Percentiles rank a stretch among this genome's conserved stretches.
Evolutionary conservation across 345 rosid genomes (phyloP).

Genomic region (Aquilaria sinensis): DNA sequence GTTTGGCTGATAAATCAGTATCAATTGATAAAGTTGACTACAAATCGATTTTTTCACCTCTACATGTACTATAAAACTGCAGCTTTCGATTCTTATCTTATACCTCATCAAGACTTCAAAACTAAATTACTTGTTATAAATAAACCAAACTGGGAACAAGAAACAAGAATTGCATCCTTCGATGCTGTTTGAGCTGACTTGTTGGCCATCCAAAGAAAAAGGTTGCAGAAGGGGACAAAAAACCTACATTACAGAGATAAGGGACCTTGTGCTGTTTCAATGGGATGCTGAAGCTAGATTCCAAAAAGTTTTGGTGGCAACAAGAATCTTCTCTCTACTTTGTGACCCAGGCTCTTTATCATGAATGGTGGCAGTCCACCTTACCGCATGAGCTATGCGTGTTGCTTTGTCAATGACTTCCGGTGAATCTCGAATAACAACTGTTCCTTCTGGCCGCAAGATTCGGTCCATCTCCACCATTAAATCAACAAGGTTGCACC

Average conservation of each 20-base stretch:
- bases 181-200: conserved; percentile 29
- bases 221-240: conserved; percentile 17
- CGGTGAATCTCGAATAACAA: conserved; percentile 69
- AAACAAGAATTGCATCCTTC: conserved; percentile 25
- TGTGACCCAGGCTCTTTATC: conserved; percentile 74
- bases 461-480: conserved; percentile 95
- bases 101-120: conserved; percentile 3
- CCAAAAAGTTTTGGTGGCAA: conserved; percentile 69
- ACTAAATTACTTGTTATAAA: conserved; percentile 20
- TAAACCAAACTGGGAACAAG: conserved; percentile 14
- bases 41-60: not conserved
- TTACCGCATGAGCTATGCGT: conserved; percentile 58
- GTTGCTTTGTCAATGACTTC: conserved; percentile 78
- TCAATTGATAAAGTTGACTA: conserved; percentile 2
- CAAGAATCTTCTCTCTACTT: conserved; percentile 61
- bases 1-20: not conserved
- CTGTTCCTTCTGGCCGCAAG: conserved; percentile 82
- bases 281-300: conserved; percentile 44
- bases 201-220: conserved; percentile 16
- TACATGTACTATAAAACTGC: conserved; percentile 14
- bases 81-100: conserved; percentile 13
- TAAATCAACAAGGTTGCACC: conserved; percentile 84
- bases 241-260: conserved; percentile 34
- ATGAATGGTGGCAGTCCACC: conserved; percentile 58
- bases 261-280: conserved; percentile 17